Base-by-base conservation (phyloP, 2,329 filamentous ascomycete genomes). In the Penicillium sp. region DNA sequence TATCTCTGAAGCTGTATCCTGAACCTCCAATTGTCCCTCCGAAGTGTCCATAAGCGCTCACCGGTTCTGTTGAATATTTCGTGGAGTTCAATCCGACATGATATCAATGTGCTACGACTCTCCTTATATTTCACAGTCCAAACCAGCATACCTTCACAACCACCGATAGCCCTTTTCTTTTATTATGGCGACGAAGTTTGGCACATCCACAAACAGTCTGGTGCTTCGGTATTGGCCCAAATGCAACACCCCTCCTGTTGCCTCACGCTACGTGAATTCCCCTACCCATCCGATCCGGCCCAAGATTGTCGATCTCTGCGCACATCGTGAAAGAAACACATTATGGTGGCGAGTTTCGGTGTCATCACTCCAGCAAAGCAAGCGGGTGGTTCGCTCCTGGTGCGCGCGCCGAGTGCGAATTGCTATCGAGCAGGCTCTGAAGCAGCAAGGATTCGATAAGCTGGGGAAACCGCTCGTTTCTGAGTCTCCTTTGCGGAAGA, bases 301-400 rank as follows among this genome's bases (percentile, higher is more conserved):
- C 21, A 77, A 76, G 62, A 67, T 78, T 51, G 42, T 67, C 25
- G 64, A 77, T 41, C 67, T 71, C 54, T 77, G 73, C 53, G 62
- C 66, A 8, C 68, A 71, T 56, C 75, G 78, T 43, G 71, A 76
- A 41, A 71, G 68, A 10, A 71, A 76, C 64, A 72, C 71, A 35
- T 72, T 86, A 19, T 82, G 82, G 77, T 83, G 80, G 78, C 69
- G 71, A 17, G 75, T 81, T 6, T 75, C 56, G 51, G 69, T 56
- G 60, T 71, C 52, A 59, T 66, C 59, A 53, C 69, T 66, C 54
- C 61, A 62, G 17, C 21, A 62, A 3, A 68, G 70, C 23, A 81
- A 79, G 55, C 71, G 73, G 8, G 77, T 79, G 23, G 74, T 85
- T n/a, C 74, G 84, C 21, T 78, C 76, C 13, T 78, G 76, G 70